Evolutionary conservation across 768 basidiomycete genomes (phyloP).

Genomic region (Suillus occidentalis): DNA sequence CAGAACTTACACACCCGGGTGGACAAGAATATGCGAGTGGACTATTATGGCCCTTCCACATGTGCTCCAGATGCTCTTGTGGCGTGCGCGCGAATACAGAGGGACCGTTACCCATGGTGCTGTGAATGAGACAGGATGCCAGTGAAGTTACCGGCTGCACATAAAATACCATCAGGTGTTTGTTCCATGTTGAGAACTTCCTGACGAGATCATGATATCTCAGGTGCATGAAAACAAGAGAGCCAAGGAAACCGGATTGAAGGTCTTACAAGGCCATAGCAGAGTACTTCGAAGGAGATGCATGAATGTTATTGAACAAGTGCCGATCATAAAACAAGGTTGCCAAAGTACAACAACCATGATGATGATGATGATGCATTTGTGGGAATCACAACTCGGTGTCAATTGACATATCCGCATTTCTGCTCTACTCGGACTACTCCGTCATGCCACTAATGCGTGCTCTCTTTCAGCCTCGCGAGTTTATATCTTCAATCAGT

Average conservation of each 20-base stretch:
- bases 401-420: no score
- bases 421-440: no score
- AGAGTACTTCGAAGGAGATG: background rate
- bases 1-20: slow-evolving; percentile 5
- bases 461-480: no score
- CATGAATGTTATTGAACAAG: background rate
- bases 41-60: slow-evolving; percentile 5
- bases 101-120: slow-evolving; percentile 7
- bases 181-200: background rate
- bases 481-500: no score
- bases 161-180: background rate
- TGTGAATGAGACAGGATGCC: background rate
- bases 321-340: background rate
- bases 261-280: background rate
- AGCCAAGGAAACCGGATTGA: slow-evolving; percentile 1
- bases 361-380: background rate
- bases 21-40: slow-evolving; percentile 3
- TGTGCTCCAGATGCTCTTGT: slow-evolving; percentile 11
- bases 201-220: background rate
- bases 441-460: no score
- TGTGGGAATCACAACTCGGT: no score
- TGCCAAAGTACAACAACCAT: slow-evolving; percentile 1
- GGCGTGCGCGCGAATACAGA: slow-evolving; percentile 14
- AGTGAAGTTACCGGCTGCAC: background rate
- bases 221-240: background rate